Conservation (phyloP, 2,329 filamentous ascomycete genomes). For the Colletotrichum sp. region DNA sequence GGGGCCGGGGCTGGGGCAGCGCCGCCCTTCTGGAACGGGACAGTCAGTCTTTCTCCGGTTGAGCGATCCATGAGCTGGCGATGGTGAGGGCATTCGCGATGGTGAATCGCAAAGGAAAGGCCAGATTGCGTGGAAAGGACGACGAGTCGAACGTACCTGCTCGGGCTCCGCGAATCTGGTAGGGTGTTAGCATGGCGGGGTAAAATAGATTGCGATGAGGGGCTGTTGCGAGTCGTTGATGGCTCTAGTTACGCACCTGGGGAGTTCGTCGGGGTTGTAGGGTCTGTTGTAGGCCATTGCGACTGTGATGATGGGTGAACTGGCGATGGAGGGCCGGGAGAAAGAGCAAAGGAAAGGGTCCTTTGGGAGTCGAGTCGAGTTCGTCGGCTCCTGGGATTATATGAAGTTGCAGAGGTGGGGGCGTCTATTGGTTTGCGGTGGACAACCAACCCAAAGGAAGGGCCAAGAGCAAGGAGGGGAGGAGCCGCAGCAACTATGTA, state of each 20-base stretch:
- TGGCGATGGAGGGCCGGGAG: background rate
- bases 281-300: slow-evolving; percentile 92
- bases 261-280: slow-evolving; percentile 93
- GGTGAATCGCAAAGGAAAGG: slow-evolving; percentile 6
- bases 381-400: slow-evolving; percentile 3
- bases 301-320: background rate
- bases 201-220: slow-evolving; percentile 6
- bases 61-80: slow-evolving; percentile 23
- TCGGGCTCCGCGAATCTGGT: slow-evolving; percentile 77
- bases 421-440: background rate
- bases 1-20: slow-evolving; percentile 19
- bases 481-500: slow-evolving; percentile 10
- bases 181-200: slow-evolving; percentile 28
- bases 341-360: background rate
- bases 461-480: background rate
- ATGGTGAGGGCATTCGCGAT: background rate
- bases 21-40: slow-evolving; percentile 22
- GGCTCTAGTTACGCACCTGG: slow-evolving; percentile 67
- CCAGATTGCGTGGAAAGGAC: background rate
- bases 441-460: background rate
- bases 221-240: slow-evolving; percentile 15
- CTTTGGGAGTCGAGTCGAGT: background rate
- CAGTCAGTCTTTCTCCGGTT: slow-evolving; percentile 3
- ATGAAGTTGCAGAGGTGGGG: slow-evolving; percentile 17
- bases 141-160: slow-evolving; percentile 50